phyloP scores from a whole-genome alignment of 177 flowering plant genomes.

The Vitis hybrid region DNA sequence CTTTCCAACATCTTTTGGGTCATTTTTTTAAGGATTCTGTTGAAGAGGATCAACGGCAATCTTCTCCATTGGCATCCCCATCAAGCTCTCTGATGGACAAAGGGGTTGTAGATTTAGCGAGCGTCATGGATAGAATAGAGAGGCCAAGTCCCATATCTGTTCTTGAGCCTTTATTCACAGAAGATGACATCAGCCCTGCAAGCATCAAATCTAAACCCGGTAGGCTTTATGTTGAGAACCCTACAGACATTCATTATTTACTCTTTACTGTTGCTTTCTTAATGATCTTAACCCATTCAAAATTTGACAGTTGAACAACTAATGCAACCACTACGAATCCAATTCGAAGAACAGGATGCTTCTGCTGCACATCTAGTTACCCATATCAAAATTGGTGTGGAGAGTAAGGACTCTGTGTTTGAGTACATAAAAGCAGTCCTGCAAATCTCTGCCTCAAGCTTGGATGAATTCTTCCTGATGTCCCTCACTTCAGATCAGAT shows the following conservation, averaged over 20 bases:
- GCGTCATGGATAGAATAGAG: constrained; percentile 40
- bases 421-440: constrained; percentile 65
- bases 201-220: constrained; percentile 40
- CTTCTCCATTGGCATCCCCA: constrained; percentile 34
- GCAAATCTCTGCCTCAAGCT: constrained; percentile 50
- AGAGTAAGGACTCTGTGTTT: constrained; percentile 41
- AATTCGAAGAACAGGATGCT: constrained; percentile 52
- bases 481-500: constrained; percentile 48
- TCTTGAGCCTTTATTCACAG: constrained; percentile 66
- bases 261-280: not conserved
- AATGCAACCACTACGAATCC: constrained; percentile 57
- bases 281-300: constrained; percentile 10
- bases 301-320: constrained; percentile 39
- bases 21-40: constrained; percentile 26
- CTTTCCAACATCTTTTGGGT: not conserved
- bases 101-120: constrained; percentile 36
- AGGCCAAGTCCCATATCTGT: constrained; percentile 89
- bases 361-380: constrained; percentile 25
- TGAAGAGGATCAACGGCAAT: constrained; percentile 29
- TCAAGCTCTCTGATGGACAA: constrained; percentile 25
- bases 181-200: constrained; percentile 65
- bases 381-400: constrained; percentile 24
- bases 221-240: constrained; percentile 18
- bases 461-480: constrained; percentile 47
- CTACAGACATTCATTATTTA: not conserved